These are phyloP conservation scores for Septoria linicola DNA, from an alignment of 2,329 filamentous ascomycete genomes.

Conservation along the genomic window DNA sequence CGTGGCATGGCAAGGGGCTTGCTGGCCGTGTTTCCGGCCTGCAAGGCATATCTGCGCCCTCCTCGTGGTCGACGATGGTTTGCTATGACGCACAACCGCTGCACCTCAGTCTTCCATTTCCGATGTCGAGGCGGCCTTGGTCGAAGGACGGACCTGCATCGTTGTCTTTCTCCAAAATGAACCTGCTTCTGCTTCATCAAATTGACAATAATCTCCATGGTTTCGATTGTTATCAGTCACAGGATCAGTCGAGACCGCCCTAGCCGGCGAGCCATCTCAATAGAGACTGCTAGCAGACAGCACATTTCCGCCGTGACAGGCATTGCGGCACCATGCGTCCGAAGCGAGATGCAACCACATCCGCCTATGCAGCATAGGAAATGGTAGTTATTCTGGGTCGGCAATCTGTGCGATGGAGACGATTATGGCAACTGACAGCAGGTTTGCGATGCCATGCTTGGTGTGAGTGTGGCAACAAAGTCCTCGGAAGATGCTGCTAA, in stretches of 20 bases:
- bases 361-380: too few relatives aligned
- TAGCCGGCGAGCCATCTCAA: not conserved
- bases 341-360: not conserved
- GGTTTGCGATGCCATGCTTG: too few relatives aligned
- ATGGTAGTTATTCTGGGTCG: too few relatives aligned
- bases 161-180: not conserved
- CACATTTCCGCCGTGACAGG: not conserved
- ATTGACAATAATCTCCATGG: too few relatives aligned
- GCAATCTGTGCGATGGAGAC: too few relatives aligned
- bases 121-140: constrained; percentile 6
- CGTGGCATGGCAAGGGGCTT: constrained; percentile 4
- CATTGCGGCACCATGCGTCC: not conserved
- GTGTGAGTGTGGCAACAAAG: too few relatives aligned
- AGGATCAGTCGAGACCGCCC: too few relatives aligned
- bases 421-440: too few relatives aligned
- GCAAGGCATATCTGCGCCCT: constrained; percentile 3
- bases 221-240: too few relatives aligned
- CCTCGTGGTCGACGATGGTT: constrained; percentile 8
- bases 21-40: constrained; percentile 9
- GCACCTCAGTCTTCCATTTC: not conserved
- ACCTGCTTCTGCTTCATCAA: not conserved
- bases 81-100: not conserved
- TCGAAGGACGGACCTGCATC: not conserved
- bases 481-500: not conserved
- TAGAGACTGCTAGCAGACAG: not conserved